Conservation (phyloP, 2,329 filamentous ascomycete genomes). For the Aureobasidium sp. region DNA sequence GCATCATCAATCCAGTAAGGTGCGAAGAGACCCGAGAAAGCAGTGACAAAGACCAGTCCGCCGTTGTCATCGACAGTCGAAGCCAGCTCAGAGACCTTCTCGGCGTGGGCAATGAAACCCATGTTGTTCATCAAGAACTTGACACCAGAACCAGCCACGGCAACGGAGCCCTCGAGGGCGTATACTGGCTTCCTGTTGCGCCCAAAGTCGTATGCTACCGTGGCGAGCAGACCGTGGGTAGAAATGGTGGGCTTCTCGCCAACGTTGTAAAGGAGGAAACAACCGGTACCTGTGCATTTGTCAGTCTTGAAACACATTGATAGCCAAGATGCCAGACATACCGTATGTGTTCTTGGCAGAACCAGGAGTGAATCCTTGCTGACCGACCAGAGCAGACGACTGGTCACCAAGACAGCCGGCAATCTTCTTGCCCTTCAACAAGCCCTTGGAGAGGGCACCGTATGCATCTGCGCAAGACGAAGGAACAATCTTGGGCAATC, state of each 20-base stretch:
- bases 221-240: slow-evolving; percentile 70
- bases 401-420: slow-evolving; percentile 74
- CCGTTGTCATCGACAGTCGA: slow-evolving; percentile 63
- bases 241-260: slow-evolving; percentile 76
- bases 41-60: slow-evolving; percentile 74
- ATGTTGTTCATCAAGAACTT: slow-evolving; percentile 65
- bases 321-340: not conserved
- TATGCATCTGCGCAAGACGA: slow-evolving; percentile 68
- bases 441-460: slow-evolving; percentile 56
- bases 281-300: slow-evolving; percentile 51
- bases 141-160: slow-evolving; percentile 72
- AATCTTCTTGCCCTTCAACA: slow-evolving; percentile 61
- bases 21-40: slow-evolving; percentile 79
- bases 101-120: slow-evolving; percentile 53
- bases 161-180: slow-evolving; percentile 76
- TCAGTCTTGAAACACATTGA: not conserved
- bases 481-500: slow-evolving; percentile 70
- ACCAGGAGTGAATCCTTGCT: slow-evolving; percentile 72
- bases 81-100: slow-evolving; percentile 55
- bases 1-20: slow-evolving; percentile 90
- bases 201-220: slow-evolving; percentile 75
- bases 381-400: slow-evolving; percentile 72
- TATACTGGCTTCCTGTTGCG: slow-evolving; percentile 58
- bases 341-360: slow-evolving; percentile 84
- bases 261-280: slow-evolving; percentile 80